Evolutionary conservation across 1,284 basidiomycete genomes (phyloP), one percentile per base, ranked within the genome.

Genomic region (Ustilago shanxiensis): DNA sequence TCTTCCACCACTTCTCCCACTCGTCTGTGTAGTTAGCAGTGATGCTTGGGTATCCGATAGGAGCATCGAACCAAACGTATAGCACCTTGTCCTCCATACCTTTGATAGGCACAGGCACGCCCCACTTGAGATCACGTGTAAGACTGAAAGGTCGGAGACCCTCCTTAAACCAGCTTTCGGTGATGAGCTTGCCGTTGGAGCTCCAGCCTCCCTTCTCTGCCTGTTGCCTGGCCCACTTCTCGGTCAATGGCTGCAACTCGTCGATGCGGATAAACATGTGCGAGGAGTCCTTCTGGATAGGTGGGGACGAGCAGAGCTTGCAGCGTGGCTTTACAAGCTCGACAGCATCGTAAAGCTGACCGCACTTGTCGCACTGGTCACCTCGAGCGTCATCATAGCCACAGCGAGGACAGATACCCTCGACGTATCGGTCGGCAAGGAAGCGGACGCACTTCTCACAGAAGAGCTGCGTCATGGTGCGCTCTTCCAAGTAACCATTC

Each of bases 1-100:
- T 93, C 86, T 94, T 92, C 97, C 97, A 99, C 97, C 97, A 99
- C 86, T 92, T 89, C 86, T 93, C 91, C 97, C 97, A 99, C 75
- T 97, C 92, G 53, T 92, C 88, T 24, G 95, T 97, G 88, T 97
- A 96, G 85, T 93, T 93, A 63, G 95, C 95, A 7, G 96, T 99
- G 83, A 99, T 98, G 87, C 95, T 97, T 4, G 94, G 92, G 87
- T 99, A 99, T 62, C 97, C 97, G 72, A 98, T 95, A 18, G 94
- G 94, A 0, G 97, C 97, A 83, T 99, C 97, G 86, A 98, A 98
- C 96, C 95, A 85, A 29, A 88, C 87, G 95, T 95, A 99, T 77
- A 99, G 91, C 67, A 99, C 97, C 88, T 99, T 99, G 49, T 92
- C 92, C 83, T 91, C 89, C 93, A 98, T 95, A 29, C 91, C 93